A percentile compares a stretch with the other conserved stretches of the same genome.
Evolutionary conservation across 331 rosid species (phyloP).

Genomic region (Acacia concinna): DNA sequence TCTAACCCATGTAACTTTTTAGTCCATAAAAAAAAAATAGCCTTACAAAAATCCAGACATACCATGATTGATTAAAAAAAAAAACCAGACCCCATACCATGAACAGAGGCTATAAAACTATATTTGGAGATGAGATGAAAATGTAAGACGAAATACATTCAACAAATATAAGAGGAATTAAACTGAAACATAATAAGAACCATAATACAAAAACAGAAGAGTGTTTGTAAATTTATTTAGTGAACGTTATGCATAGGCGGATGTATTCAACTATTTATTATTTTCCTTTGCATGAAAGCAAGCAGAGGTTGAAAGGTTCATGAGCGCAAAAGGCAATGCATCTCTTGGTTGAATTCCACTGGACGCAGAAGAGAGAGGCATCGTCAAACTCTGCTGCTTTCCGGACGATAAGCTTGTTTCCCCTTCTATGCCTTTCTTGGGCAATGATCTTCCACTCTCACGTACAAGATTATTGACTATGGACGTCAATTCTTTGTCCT

Average conservation of each 20-base stretch:
- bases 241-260: neutral
- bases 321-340: constrained; percentile 44
- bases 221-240: neutral
- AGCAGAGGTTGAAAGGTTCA: constrained; percentile 1
- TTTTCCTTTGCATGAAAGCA: neutral
- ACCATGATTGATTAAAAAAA: neutral
- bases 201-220: neutral
- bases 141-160: neutral
- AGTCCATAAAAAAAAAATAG: too few species aligned
- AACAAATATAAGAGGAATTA: neutral
- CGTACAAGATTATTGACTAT: constrained; percentile 61
- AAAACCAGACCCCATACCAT: neutral
- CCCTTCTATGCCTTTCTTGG: constrained; percentile 42
- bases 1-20: too few species aligned
- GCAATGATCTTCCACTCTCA: constrained; percentile 73
- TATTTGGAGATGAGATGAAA: neutral
- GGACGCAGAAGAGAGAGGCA: constrained; percentile 17
- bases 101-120: neutral
- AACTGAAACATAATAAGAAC: neutral
- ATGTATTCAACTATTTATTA: constrained; percentile 11
- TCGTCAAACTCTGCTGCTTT: constrained; percentile 42
- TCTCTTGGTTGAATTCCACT: constrained; percentile 36
- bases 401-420: constrained; percentile 29
- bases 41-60: neutral
- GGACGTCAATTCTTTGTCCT: constrained; percentile 65